Base-by-base conservation (phyloP, 192 early-diverging fungal genomes). In the Coemansia sp. region DNA sequence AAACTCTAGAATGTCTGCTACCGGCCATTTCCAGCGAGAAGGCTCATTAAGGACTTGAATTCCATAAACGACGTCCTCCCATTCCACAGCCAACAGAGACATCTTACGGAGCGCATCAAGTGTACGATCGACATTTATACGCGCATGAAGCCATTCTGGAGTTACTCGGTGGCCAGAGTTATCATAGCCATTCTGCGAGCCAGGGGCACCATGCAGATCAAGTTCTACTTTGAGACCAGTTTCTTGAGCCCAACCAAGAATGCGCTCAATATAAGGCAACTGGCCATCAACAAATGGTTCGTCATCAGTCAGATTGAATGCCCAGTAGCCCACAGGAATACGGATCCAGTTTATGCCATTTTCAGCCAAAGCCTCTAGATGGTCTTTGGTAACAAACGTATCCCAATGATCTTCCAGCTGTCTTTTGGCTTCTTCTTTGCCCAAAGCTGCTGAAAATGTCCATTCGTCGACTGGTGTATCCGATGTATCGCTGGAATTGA, bases 321-420 rank as follows among this genome's bases (percentile, higher is more conserved):
- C 79, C 83, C 83, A 84, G 57, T 82, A 82, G 14, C 83, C 83
- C 6, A 84, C 77, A 5, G 83, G 81, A 15, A 84, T 84, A 3
- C 83, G 73, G 11, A 84, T 67, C 65, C 77, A 79, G 59, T 82
- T 84, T 11, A 79, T 68, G 2, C 75, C 72, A 23, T 61, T 62
- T n/a, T 65, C 58, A 0, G 79, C 79, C 42, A 84, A 43, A 15
- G 23, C 16, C 23, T 73, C 61, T 16, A 84, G 59, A 56, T 84
- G 71, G 6, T 66, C 59, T 33, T 68, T 70, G 15, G 80, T 82
- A 14, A 84, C 72, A 71, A 81, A 84, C 7, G 70, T 74, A 39
- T 81, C 72, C 81, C 81, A 84, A 57, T 84, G 83, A 6, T 68
- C 48, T 12, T 72, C 62, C n/a, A 61, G 70, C 55, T 69, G 63